A percentile compares a stretch with the other conserved stretches of the same genome.
Evolutionary conservation across 306 rosid genomes (phyloP).

Genomic region (Lotus japonicus): DNA sequence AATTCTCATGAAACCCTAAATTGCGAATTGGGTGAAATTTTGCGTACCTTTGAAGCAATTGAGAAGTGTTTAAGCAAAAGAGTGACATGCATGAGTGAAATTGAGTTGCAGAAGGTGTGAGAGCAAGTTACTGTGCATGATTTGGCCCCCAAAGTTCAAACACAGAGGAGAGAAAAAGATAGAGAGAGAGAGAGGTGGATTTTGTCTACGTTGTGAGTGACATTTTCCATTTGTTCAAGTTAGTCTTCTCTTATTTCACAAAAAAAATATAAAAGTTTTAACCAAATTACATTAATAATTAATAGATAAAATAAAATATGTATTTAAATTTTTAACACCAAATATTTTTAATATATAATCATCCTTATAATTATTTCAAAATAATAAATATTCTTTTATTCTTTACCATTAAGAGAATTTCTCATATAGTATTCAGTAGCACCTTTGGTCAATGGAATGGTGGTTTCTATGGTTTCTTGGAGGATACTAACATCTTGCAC

Average conservation of each 20-base stretch:
- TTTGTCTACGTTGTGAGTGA: slow-evolving; percentile 25
- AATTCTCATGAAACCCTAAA: slow-evolving; percentile 56
- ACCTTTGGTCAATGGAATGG: no score
- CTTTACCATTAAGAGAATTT: no score
- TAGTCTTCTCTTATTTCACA: neutral
- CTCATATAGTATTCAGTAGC: neutral
- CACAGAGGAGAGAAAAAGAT: slow-evolving; percentile 16
- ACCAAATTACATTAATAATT: no score
- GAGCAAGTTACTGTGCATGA: slow-evolving; percentile 33
- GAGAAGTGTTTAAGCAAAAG: slow-evolving; percentile 2
- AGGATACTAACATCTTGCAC: no score
- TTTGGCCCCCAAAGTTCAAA: slow-evolving; percentile 46
- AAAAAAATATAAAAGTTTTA: no score
- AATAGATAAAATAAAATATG: no score
- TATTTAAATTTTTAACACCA: no score
- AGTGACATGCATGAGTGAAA: slow-evolving; percentile 21
- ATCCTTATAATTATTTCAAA: no score
- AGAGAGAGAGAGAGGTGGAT: slow-evolving; percentile 25
- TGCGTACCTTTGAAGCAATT: slow-evolving; percentile 19
- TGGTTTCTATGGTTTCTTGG: no score
- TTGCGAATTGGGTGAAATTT: slow-evolving; percentile 25
- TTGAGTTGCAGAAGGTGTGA: slow-evolving; percentile 43
- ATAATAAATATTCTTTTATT: no score
- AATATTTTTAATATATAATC: no score
- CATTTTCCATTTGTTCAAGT: slow-evolving; percentile 3